phyloP scores from a whole-genome alignment of 345 rosid species.

The Arabidopsis thaliana region DNA sequence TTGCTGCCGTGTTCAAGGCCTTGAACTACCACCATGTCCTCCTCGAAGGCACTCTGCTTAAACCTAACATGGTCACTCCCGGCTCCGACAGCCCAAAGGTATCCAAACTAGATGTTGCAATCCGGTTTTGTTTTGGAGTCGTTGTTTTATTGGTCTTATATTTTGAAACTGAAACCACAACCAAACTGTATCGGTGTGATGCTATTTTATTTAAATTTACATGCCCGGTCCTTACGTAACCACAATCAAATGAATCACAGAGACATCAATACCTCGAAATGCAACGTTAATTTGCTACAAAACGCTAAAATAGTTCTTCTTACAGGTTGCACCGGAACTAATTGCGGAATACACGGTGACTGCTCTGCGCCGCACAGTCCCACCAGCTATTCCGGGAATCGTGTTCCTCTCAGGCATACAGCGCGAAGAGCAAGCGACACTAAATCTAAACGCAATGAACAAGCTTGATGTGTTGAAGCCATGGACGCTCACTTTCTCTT shows the following conservation, averaged over 20 bases:
- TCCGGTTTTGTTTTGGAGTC: not conserved
- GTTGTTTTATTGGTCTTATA: not conserved
- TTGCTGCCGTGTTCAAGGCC: constrained; percentile 92
- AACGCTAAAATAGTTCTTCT: not conserved
- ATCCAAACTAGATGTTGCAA: constrained; percentile 5
- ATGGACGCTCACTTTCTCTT: constrained; percentile 95
- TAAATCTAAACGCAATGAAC: constrained; percentile 89
- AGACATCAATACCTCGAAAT: not conserved
- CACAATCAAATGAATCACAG: constrained; percentile 14
- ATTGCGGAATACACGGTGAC: constrained; percentile 72
- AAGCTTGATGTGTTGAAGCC: constrained; percentile 77
- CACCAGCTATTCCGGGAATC: constrained; percentile 86
- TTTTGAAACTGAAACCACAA: not conserved
- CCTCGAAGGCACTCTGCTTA: constrained; percentile 93
- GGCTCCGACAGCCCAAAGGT: constrained; percentile 94
- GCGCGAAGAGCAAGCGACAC: constrained; percentile 86
- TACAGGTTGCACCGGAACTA: constrained; percentile 69
- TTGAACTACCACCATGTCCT: constrained; percentile 91
- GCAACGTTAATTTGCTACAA: too few relatives aligned
- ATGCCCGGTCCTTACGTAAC: not conserved
- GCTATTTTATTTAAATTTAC: not conserved
- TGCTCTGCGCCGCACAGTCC: constrained; percentile 84
- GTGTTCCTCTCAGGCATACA: constrained; percentile 92
- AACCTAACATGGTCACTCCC: constrained; percentile 99
- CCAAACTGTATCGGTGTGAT: not conserved